Percentiles rank a stretch among this genome's conserved stretches.
Evolutionary conservation across 805 yeast species (phyloP).

Genomic region (Nakazawaea populi): DNA sequence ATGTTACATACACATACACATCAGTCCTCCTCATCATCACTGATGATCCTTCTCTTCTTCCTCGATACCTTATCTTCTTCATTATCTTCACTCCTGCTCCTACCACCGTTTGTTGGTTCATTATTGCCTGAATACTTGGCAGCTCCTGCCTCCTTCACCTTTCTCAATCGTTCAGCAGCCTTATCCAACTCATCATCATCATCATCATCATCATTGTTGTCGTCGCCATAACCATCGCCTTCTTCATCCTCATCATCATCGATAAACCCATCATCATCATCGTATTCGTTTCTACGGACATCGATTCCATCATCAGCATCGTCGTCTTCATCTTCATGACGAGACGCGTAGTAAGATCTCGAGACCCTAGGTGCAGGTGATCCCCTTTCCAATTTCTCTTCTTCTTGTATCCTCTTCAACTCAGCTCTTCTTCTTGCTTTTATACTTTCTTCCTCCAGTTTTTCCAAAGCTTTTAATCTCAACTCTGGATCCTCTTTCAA

Average conservation of each 20-base stretch:
- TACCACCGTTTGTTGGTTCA: not conserved
- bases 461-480: slow-evolving; percentile 62
- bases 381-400: slow-evolving; percentile 48
- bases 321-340: slow-evolving; percentile 10
- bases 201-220: slow-evolving; percentile 39
- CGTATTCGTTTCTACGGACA: slow-evolving; percentile 21
- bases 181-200: slow-evolving; percentile 41
- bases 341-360: not conserved
- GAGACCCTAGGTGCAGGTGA: slow-evolving; percentile 10
- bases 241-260: slow-evolving; percentile 31
- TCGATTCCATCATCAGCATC: slow-evolving; percentile 40
- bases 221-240: slow-evolving; percentile 38
- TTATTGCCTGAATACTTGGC: slow-evolving; percentile 25
- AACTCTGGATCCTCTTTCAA: slow-evolving; percentile 61
- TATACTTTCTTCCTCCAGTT: slow-evolving; percentile 55
- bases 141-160: slow-evolving; percentile 43
- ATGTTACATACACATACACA: too few relatives aligned
- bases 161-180: slow-evolving; percentile 46
- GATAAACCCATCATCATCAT: slow-evolving; percentile 28
- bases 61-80: slow-evolving; percentile 28
- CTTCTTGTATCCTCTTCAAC: slow-evolving; percentile 45
- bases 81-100: slow-evolving; percentile 14
- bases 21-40: slow-evolving; percentile 38
- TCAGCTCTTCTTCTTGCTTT: slow-evolving; percentile 60
- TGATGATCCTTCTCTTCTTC: slow-evolving; percentile 43